phyloP scores from a whole-genome alignment of 345 rosid species.

The Hevea brasiliensis region DNA sequence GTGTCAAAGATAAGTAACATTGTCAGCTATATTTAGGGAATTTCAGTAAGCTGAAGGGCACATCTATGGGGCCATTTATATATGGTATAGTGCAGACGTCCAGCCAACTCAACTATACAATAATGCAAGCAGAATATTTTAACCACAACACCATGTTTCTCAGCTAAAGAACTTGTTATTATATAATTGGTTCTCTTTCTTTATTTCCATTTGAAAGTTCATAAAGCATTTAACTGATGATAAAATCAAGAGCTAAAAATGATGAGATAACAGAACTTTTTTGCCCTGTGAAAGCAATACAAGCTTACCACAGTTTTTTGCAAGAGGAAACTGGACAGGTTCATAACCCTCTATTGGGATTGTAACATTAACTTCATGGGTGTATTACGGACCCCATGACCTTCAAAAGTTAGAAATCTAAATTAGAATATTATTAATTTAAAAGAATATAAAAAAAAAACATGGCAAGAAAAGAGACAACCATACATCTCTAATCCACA shows the following conservation, averaged over 20 bases:
- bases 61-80: background rate
- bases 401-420: constrained; percentile 39
- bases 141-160: background rate
- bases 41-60: background rate
- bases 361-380: constrained; percentile 79
- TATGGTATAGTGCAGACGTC: background rate
- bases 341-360: constrained; percentile 81
- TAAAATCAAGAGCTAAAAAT: background rate
- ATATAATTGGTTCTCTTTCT: background rate
- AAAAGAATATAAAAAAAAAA: constrained; percentile 4
- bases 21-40: background rate
- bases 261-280: background rate
- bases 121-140: background rate
- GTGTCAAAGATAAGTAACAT: background rate
- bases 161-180: background rate
- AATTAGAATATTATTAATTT: constrained; percentile 12
- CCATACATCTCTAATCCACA: constrained; percentile 83
- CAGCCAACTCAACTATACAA: background rate
- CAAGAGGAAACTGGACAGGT: constrained; percentile 71
- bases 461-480: constrained; percentile 10
- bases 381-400: constrained; percentile 49
- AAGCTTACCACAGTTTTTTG: constrained; percentile 84
- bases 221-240: background rate
- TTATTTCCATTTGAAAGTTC: too few species aligned
- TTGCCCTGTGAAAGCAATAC: background rate